phyloP scores from a whole-genome alignment of 352 stramenopile genomes.

The Phytophthora foliorum region DNA sequence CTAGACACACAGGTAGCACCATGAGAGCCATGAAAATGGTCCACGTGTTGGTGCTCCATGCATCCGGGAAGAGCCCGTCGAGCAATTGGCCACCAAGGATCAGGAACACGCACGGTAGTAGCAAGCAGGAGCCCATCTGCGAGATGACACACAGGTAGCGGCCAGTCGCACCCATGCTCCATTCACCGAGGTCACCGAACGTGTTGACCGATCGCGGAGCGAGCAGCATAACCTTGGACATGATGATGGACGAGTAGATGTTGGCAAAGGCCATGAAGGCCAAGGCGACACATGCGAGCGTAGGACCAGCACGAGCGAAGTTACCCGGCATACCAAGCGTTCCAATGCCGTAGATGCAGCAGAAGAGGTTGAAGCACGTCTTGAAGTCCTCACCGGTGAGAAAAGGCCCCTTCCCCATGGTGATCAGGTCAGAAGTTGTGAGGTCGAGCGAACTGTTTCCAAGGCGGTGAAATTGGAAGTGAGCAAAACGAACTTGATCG shows the following conservation, averaged over 20 bases:
- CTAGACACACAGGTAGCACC: constrained; percentile 57
- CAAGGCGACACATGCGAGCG: constrained; percentile 52
- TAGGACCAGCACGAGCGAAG: constrained; percentile 64
- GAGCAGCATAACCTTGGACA: constrained; percentile 66
- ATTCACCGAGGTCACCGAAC: constrained; percentile 70
- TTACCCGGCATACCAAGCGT: constrained; percentile 78
- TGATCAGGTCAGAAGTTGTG: constrained; percentile 4
- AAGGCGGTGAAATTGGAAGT: constrained; percentile 23
- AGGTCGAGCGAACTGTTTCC: constrained; percentile 5
- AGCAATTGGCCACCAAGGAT: constrained; percentile 67
- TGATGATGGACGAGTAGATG: constrained; percentile 62
- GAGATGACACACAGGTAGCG: constrained; percentile 60
- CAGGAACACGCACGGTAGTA: constrained; percentile 64
- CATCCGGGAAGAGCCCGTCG: constrained; percentile 56
- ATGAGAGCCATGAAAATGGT: constrained; percentile 69
- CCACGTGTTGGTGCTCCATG: constrained; percentile 63
- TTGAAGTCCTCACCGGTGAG: constrained; percentile 68
- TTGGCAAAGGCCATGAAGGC: constrained; percentile 75
- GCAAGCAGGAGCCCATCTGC: constrained; percentile 61
- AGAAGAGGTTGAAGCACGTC: constrained; percentile 68
- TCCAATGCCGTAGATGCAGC: constrained; percentile 72
- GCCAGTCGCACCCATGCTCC: constrained; percentile 52
- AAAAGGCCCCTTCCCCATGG: constrained; percentile 37
- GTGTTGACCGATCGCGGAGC: constrained; percentile 59
- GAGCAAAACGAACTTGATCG: constrained; percentile 1